Evolutionary conservation across 129 eudicot species (phyloP).

Genomic region (Pseudognaphalium luteoalbum): DNA sequence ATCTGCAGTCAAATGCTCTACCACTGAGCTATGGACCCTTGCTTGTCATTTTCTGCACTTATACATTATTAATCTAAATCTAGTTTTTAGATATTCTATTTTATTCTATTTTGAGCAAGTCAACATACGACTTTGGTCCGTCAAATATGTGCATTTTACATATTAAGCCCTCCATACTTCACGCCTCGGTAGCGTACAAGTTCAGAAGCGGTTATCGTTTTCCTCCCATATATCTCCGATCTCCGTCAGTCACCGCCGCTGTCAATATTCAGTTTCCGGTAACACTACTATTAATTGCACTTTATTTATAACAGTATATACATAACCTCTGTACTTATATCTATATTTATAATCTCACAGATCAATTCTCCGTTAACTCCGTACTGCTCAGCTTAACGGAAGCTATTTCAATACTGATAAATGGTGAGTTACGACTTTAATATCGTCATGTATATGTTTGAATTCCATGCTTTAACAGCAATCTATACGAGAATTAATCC

Average conservation of each 20-base stretch:
- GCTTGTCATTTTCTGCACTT: too few species aligned
- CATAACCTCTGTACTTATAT: background rate
- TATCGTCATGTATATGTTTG: background rate
- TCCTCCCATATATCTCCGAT: conserved; percentile 11
- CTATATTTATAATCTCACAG: background rate
- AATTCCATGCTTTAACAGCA: background rate
- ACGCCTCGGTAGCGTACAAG: conserved; percentile 5
- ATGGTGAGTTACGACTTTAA: conserved; percentile 17
- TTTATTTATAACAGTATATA: background rate
- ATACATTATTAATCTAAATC: too few species aligned
- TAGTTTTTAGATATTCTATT: too few species aligned
- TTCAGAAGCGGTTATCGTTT: background rate
- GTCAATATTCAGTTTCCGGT: conserved; percentile 14
- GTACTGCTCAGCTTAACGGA: conserved; percentile 10
- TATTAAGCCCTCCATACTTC: background rate
- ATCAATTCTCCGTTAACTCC: background rate
- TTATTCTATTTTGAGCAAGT: too few species aligned
- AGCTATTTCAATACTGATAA: background rate
- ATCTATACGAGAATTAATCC: background rate
- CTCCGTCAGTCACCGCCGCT: conserved; percentile 17
- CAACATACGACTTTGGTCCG: too few species aligned
- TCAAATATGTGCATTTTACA: too few species aligned
- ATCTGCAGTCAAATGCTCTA: conserved; percentile 99
- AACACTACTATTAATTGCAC: background rate
- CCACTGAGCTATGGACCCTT: conserved; percentile 99